Conservation (phyloP, 2,329 filamentous ascomycete species). For the Calonectria pseudoreteaudii region DNA sequence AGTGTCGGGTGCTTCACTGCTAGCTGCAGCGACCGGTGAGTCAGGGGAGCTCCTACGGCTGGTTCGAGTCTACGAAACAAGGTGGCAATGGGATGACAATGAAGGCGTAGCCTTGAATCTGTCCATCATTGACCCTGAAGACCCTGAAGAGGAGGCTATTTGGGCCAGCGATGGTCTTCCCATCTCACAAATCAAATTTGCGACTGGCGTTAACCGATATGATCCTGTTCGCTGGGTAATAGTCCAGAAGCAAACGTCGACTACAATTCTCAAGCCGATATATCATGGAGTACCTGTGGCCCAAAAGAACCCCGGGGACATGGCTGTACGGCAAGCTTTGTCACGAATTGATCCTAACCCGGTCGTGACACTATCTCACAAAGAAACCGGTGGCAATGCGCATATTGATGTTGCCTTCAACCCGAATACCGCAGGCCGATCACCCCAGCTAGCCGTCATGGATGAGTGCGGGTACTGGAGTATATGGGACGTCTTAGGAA, state of each 20-base stretch:
- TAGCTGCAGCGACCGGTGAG: slow-evolving; percentile 66
- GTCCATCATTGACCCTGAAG: slow-evolving; percentile 54
- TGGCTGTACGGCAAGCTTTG: slow-evolving; percentile 42
- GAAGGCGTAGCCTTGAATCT: slow-evolving; percentile 60
- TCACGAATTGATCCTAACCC: slow-evolving; percentile 69
- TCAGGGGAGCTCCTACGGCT: slow-evolving; percentile 70
- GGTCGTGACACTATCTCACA: slow-evolving; percentile 63
- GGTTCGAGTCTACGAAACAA: slow-evolving; percentile 60
- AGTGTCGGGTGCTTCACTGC: slow-evolving; percentile 47
- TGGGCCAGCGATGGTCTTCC: slow-evolving; percentile 67
- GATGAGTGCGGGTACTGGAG: slow-evolving; percentile 76
- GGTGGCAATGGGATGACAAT: slow-evolving; percentile 65
- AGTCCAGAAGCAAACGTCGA: slow-evolving; percentile 64
- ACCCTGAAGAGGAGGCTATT: slow-evolving; percentile 59
- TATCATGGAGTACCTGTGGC: slow-evolving; percentile 54
- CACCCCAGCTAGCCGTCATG: slow-evolving; percentile 74
- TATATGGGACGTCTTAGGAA: slow-evolving; percentile 70
- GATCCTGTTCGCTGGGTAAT: slow-evolving; percentile 62
- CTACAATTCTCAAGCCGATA: slow-evolving; percentile 64
- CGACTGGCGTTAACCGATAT: slow-evolving; percentile 51
- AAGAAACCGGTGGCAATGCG: slow-evolving; percentile 63
- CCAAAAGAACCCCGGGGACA: slow-evolving; percentile 23
- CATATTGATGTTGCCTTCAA: slow-evolving; percentile 77
- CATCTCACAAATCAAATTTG: slow-evolving; percentile 64
- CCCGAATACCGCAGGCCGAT: slow-evolving; percentile 56